Conservation (phyloP, 495 filamentous ascomycete genomes). For the Penicillium chermesinum region DNA sequence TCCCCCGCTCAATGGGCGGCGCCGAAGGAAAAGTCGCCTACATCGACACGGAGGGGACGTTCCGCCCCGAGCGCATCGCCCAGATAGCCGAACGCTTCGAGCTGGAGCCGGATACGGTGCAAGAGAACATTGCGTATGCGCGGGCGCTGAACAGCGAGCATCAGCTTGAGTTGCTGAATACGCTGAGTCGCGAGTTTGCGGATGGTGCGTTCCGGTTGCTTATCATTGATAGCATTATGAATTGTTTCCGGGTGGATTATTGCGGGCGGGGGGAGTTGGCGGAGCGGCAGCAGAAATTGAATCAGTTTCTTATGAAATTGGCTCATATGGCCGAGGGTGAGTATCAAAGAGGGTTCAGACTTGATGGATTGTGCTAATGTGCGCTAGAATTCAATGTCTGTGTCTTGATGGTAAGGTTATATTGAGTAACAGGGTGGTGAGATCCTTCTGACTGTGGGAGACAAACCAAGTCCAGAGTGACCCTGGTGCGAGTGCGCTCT, state of each 20-base stretch:
- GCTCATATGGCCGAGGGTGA: constrained; percentile 70
- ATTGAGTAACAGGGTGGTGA: neutral
- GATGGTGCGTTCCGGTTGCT: constrained; percentile 66
- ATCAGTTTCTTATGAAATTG: constrained; percentile 63
- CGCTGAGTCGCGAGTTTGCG: constrained; percentile 60
- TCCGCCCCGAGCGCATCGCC: constrained; percentile 63
- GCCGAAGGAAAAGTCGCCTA: constrained; percentile 77
- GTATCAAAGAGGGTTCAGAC: neutral
- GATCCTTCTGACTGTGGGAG: constrained; percentile 24
- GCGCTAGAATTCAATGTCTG: constrained; percentile 68
- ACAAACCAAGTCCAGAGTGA: constrained; percentile 81
- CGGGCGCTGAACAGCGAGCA: constrained; percentile 72
- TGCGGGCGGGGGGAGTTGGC: constrained; percentile 69
- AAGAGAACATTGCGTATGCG: constrained; percentile 72
- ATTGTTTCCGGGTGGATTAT: constrained; percentile 71
- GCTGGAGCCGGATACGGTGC: constrained; percentile 57
- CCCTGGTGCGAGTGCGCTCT: constrained; percentile 75
- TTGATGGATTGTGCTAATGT: neutral
- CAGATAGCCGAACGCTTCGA: constrained; percentile 76
- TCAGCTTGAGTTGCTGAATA: constrained; percentile 66
- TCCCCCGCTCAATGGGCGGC: constrained; percentile 58
- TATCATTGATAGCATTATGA: constrained; percentile 76
- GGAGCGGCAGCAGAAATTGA: constrained; percentile 72
- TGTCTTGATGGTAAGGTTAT: constrained; percentile 58
- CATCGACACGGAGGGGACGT: constrained; percentile 78